Percentiles rank a stretch among this genome's conserved stretches.
Evolutionary conservation across 179 eudicot genomes (phyloP).

Genomic region (Heliamphora pulchella): DNA sequence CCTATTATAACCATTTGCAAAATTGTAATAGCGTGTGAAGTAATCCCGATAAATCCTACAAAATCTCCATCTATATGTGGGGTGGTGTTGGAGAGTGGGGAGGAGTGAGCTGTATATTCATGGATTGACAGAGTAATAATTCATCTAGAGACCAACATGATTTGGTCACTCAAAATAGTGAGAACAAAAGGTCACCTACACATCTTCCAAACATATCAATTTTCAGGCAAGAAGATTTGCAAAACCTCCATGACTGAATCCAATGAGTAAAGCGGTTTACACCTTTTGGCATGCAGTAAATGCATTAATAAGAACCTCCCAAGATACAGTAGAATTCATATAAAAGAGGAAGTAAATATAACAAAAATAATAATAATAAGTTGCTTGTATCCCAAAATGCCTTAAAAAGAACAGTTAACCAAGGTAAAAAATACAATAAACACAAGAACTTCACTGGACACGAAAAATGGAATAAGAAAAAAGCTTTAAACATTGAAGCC

Average conservation of each 20-base stretch:
- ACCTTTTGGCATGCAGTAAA: background rate
- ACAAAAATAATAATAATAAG: background rate
- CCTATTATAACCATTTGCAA: too few species aligned
- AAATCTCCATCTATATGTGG: too few species aligned
- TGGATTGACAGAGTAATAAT: background rate
- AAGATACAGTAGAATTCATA: background rate
- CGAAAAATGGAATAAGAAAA: background rate
- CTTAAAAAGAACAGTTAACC: background rate
- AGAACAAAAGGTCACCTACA: background rate
- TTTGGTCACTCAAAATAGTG: background rate
- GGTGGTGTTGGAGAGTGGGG: background rate
- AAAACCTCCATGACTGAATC: background rate
- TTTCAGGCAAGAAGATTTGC: background rate
- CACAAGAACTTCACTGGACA: background rate
- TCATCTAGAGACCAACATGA: background rate
- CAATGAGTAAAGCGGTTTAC: background rate
- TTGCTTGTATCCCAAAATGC: background rate
- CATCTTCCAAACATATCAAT: background rate
- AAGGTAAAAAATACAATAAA: background rate
- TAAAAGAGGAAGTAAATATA: background rate
- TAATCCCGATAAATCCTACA: too few species aligned
- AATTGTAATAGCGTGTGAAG: too few species aligned
- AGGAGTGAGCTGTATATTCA: background rate
- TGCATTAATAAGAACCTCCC: background rate
- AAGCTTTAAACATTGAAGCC: conserved; percentile 10